phyloP scores from a whole-genome alignment of 164 flowering plant genomes.

The Taxillus chinensis region DNA sequence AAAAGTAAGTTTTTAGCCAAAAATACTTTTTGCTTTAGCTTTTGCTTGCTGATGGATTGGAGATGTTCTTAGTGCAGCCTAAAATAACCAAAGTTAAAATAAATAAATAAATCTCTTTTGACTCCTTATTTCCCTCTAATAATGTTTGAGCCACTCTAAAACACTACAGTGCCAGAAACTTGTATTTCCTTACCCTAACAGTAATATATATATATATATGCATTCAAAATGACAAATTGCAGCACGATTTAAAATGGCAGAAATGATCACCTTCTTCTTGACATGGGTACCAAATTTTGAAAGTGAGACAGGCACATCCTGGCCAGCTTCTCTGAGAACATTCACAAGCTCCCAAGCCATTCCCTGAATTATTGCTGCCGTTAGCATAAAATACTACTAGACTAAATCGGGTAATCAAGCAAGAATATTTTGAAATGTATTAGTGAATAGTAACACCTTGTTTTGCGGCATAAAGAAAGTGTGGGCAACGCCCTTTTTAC shows the following conservation, averaged over 20 bases:
- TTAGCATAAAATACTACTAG: neutral
- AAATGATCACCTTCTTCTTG: constrained; percentile 74
- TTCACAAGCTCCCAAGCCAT: constrained; percentile 95
- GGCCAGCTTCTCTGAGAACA: constrained; percentile 91
- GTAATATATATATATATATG: too few species aligned
- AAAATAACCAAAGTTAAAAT: too few species aligned
- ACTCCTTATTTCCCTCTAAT: too few species aligned
- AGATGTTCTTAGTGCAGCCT: too few species aligned
- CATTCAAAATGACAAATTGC: too few species aligned
- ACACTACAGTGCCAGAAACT: too few species aligned
- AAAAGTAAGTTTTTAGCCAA: too few species aligned
- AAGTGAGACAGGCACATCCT: constrained; percentile 63
- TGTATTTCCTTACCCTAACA: too few species aligned
- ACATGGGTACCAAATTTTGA: constrained; percentile 89
- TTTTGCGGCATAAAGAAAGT: constrained; percentile 89
- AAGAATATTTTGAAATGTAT: neutral
- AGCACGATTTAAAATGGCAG: neutral
- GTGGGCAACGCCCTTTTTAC: constrained; percentile 95
- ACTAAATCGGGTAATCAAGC: neutral
- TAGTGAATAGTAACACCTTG: constrained; percentile 39
- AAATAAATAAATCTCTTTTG: too few species aligned
- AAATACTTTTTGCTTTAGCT: too few species aligned
- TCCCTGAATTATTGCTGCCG: constrained; percentile 33
- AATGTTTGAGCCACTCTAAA: too few species aligned
- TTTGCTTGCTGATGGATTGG: too few species aligned